Evolutionary conservation across 768 basidiomycete species (phyloP).

Genomic region (Lentinula boryana): DNA sequence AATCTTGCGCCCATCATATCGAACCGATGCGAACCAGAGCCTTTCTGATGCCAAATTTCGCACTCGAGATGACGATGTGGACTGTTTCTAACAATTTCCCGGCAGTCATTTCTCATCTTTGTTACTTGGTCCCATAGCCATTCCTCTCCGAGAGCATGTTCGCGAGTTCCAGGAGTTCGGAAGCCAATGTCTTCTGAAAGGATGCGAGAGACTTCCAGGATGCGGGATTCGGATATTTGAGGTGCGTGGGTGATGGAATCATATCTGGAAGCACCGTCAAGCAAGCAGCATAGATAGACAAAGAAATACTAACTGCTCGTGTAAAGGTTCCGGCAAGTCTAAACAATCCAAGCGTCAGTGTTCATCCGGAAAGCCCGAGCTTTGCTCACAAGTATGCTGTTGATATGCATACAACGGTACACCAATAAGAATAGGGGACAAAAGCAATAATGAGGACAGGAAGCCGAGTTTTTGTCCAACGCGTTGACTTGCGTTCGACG

Average conservation of each 20-base stretch:
- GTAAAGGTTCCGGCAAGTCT: slow-evolving; percentile 3
- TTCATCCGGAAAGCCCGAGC: too few relatives aligned
- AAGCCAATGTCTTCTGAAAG: slow-evolving; percentile 87
- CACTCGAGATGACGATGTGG: slow-evolving; percentile 67
- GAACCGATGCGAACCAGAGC: slow-evolving; percentile 85
- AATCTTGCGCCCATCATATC: slow-evolving; percentile 86
- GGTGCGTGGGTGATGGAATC: slow-evolving; percentile 53
- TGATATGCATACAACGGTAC: background rate
- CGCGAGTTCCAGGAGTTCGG: slow-evolving; percentile 84
- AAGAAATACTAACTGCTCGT: background rate
- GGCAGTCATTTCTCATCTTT: slow-evolving; percentile 56
- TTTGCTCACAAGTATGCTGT: background rate
- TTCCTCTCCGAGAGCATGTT: slow-evolving; percentile 78
- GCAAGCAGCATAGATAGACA: background rate
- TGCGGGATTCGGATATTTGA: slow-evolving; percentile 66
- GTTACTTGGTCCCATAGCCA: slow-evolving; percentile 75
- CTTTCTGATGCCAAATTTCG: slow-evolving; percentile 87
- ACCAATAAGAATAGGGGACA: slow-evolving; percentile 1
- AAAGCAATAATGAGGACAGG: background rate
- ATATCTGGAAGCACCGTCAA: slow-evolving; percentile 17
- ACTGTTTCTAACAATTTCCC: slow-evolving; percentile 36
- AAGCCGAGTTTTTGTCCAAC: background rate
- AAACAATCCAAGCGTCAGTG: background rate
- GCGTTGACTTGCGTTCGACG: background rate
- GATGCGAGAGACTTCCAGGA: slow-evolving; percentile 55